Evolutionary conservation across 768 basidiomycete species (phyloP).

Genomic region (Mycena amicta): DNA sequence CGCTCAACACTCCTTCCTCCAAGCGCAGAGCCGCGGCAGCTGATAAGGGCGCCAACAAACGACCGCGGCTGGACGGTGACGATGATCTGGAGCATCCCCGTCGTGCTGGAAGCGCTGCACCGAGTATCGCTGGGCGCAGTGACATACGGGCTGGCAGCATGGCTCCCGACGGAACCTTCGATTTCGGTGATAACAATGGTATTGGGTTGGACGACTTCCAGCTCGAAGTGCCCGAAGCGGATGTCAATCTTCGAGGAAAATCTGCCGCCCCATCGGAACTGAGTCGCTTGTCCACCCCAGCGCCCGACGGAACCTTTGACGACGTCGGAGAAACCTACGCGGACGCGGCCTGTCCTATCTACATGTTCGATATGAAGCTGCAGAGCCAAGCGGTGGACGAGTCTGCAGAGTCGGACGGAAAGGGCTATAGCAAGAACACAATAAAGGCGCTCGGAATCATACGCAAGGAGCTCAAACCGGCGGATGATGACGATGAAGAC

Average conservation of each 20-base stretch:
- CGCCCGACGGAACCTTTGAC: conserved; percentile 55
- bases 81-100: conserved; percentile 74
- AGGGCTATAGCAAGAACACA: conserved; percentile 88
- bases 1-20: conserved; percentile 49
- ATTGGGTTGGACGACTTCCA: conserved; percentile 65
- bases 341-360: conserved; percentile 74
- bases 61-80: conserved; percentile 62
- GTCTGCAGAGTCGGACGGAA: conserved; percentile 52
- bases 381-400: conserved; percentile 54
- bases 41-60: conserved; percentile 62
- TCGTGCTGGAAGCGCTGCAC: conserved; percentile 65
- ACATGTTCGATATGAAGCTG: conserved; percentile 72
- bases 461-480: conserved; percentile 67
- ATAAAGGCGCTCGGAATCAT: conserved; percentile 80
- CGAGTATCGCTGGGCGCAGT: conserved; percentile 59
- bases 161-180: conserved; percentile 59
- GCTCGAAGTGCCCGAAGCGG: conserved; percentile 63
- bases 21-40: conserved; percentile 66
- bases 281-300: conserved; percentile 71
- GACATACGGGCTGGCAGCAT: conserved; percentile 52
- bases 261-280: conserved; percentile 58
- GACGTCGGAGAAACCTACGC: conserved; percentile 70
- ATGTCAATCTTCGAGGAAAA: conserved; percentile 43
- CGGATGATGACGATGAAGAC: conserved; percentile 47
- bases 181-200: conserved; percentile 59